Conservation (phyloP, 768 basidiomycete genomes). For the Boletus coccyginus region DNA sequence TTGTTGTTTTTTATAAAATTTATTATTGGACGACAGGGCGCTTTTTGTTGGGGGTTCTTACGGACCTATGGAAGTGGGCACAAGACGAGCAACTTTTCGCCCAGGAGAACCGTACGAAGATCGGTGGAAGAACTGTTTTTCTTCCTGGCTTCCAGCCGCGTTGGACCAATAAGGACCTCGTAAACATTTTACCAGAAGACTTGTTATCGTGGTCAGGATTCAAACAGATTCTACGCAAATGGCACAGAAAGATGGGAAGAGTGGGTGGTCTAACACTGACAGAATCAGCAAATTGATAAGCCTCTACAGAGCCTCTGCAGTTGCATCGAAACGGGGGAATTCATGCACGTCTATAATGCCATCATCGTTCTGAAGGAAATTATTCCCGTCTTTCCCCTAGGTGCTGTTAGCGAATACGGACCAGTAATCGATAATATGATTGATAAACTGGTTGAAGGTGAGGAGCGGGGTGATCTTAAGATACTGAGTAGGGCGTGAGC, state of each 20-base stretch:
- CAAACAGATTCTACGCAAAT: slow-evolving; percentile 72
- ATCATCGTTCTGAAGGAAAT: slow-evolving; percentile 92
- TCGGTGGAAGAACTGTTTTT: slow-evolving; percentile 54
- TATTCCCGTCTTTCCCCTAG: slow-evolving; percentile 82
- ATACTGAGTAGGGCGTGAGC: slow-evolving; percentile 75
- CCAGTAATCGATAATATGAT: slow-evolving; percentile 56
- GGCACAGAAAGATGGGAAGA: slow-evolving; percentile 73
- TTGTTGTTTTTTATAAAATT: neutral
- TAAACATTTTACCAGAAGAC: slow-evolving; percentile 43
- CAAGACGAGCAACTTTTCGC: slow-evolving; percentile 68
- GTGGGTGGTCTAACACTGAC: slow-evolving; percentile 41
- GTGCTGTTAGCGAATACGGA: slow-evolving; percentile 55
- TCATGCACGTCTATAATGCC: slow-evolving; percentile 98
- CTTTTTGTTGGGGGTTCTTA: slow-evolving; percentile 77
- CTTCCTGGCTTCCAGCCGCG: slow-evolving; percentile 70
- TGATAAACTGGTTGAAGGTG: slow-evolving; percentile 64
- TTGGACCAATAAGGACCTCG: slow-evolving; percentile 43
- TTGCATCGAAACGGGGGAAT: slow-evolving; percentile 84
- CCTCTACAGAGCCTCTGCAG: slow-evolving; percentile 64
- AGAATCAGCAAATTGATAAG: neutral
- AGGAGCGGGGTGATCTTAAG: slow-evolving; percentile 82
- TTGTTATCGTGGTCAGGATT: slow-evolving; percentile 70
- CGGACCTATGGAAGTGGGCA: slow-evolving; percentile 79
- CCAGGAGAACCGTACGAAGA: slow-evolving; percentile 67
- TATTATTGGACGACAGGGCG: slow-evolving; percentile 53